Conservation (phyloP, 2,329 filamentous ascomycete genomes). For the Phoma sp. region DNA sequence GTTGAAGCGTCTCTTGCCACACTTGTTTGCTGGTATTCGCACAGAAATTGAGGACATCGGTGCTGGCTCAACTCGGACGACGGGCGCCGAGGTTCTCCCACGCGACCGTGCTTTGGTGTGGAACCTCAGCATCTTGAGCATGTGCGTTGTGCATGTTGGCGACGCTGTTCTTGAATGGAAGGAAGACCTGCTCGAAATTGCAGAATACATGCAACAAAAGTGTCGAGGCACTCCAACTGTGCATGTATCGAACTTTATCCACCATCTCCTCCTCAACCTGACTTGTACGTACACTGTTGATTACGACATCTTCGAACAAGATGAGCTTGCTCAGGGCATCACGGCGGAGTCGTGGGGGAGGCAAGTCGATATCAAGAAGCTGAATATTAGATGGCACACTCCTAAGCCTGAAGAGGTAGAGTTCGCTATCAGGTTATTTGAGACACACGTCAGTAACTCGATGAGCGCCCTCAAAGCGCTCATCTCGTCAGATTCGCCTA, state of each 20-base stretch:
- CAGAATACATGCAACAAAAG: slow-evolving; percentile 93
- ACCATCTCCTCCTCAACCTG: slow-evolving; percentile 91
- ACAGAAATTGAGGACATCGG: slow-evolving; percentile 98
- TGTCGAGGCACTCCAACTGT: slow-evolving; percentile 94
- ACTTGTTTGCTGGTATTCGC: slow-evolving; percentile 88
- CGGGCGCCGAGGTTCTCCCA: slow-evolving; percentile 89
- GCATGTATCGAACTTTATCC: slow-evolving; percentile 96
- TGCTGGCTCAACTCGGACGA: slow-evolving; percentile 91
- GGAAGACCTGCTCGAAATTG: slow-evolving; percentile 86
- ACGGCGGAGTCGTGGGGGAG: slow-evolving; percentile 84
- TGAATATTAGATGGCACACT: slow-evolving; percentile 91
- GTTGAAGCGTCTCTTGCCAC: slow-evolving; percentile 85
- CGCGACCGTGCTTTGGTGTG: slow-evolving; percentile 92
- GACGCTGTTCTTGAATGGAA: slow-evolving; percentile 88
- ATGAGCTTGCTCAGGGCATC: slow-evolving; percentile 72
- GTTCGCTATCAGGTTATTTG: slow-evolving; percentile 89
- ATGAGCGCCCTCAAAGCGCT: slow-evolving; percentile 76
- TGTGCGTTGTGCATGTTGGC: slow-evolving; percentile 97
- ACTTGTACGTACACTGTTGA: slow-evolving; percentile 95
- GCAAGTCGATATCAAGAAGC: slow-evolving; percentile 71
- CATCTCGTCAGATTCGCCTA: slow-evolving; percentile 79
- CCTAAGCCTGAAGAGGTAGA: slow-evolving; percentile 79
- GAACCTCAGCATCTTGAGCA: slow-evolving; percentile 96
- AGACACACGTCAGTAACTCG: slow-evolving; percentile 79
- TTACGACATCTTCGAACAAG: slow-evolving; percentile 84